These are phyloP conservation scores for Colletotrichum tabaci DNA, from an alignment of 2,329 filamentous ascomycete species.

Conservation along the genomic window DNA sequence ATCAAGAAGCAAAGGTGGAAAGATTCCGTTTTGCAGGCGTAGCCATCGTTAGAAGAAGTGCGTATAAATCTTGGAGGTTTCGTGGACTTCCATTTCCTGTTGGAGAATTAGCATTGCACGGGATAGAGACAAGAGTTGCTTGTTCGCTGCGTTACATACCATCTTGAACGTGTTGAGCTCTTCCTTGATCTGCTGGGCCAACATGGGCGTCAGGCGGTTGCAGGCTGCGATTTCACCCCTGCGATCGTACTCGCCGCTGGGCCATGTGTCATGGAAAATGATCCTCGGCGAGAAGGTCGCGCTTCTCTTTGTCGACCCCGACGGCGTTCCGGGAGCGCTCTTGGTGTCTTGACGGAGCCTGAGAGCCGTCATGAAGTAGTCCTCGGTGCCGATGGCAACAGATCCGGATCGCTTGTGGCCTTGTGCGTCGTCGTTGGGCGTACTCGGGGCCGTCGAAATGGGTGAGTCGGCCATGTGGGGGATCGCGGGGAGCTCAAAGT, in stretches of 20 bases:
- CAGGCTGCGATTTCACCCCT: conserved; percentile 97
- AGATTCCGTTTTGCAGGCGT: conserved; percentile 48
- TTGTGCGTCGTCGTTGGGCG: conserved; percentile 83
- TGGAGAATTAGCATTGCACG: conserved; percentile 55
- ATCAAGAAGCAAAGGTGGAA: conserved; percentile 51
- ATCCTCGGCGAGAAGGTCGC: conserved; percentile 92
- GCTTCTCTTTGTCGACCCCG: conserved; percentile 73
- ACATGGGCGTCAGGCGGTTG: conserved; percentile 95
- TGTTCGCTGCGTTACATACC: conserved; percentile 68
- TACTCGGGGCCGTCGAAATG: conserved; percentile 88
- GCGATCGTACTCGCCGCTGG: conserved; percentile 94
- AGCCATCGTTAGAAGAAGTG: conserved; percentile 91
- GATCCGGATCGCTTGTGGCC: conserved; percentile 78
- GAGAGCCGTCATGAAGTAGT: conserved; percentile 88
- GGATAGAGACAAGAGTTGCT: not conserved
- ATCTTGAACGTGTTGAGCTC: conserved; percentile 99
- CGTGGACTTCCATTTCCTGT: conserved; percentile 99
- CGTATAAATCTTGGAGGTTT: conserved; percentile 98
- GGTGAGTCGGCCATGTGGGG: conserved; percentile 82
- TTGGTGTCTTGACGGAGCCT: conserved; percentile 83
- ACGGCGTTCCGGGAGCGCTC: conserved; percentile 85
- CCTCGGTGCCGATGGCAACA: conserved; percentile 83
- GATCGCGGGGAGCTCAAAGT: conserved; percentile 67
- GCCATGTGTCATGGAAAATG: conserved; percentile 97
- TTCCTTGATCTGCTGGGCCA: conserved; percentile 99